Evolutionary conservation across 331 rosid genomes (phyloP).

Genomic region (Spiraea crenata): DNA sequence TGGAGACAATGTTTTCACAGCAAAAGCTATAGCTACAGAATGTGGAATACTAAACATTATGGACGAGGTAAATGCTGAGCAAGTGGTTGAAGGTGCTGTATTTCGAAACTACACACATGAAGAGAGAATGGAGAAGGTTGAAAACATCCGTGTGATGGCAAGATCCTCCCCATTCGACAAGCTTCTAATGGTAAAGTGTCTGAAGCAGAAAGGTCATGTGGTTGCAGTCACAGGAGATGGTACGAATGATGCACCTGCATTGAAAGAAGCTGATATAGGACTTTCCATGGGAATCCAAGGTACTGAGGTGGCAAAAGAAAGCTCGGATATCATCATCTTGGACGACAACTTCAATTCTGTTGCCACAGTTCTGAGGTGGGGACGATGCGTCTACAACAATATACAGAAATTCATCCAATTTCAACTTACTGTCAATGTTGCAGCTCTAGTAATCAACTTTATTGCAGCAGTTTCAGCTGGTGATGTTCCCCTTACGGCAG

Average conservation of each 20-base stretch:
- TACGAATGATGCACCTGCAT: slow-evolving; percentile 80
- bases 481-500: slow-evolving; percentile 80
- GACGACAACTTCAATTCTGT: slow-evolving; percentile 81
- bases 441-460: slow-evolving; percentile 81
- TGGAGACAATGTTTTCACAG: slow-evolving; percentile 85
- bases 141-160: slow-evolving; percentile 70
- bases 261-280: slow-evolving; percentile 87
- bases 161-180: slow-evolving; percentile 86
- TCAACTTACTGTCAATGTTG: slow-evolving; percentile 80
- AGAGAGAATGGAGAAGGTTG: slow-evolving; percentile 67
- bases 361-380: slow-evolving; percentile 80
- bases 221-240: slow-evolving; percentile 93
- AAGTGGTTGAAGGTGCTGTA: slow-evolving; percentile 68
- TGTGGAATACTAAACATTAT: slow-evolving; percentile 60
- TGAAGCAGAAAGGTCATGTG: slow-evolving; percentile 68
- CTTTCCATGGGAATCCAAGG: slow-evolving; percentile 94
- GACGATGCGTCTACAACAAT: slow-evolving; percentile 80
- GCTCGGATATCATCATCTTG: slow-evolving; percentile 75
- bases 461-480: slow-evolving; percentile 87
- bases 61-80: slow-evolving; percentile 22
- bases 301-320: slow-evolving; percentile 89
- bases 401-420: slow-evolving; percentile 89
- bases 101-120: slow-evolving; percentile 61
- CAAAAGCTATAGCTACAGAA: slow-evolving; percentile 81
- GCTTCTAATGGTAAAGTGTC: slow-evolving; percentile 76